phyloP scores from a whole-genome alignment of 2,329 filamentous ascomycete species.

The Beauveria rudraprayagi region DNA sequence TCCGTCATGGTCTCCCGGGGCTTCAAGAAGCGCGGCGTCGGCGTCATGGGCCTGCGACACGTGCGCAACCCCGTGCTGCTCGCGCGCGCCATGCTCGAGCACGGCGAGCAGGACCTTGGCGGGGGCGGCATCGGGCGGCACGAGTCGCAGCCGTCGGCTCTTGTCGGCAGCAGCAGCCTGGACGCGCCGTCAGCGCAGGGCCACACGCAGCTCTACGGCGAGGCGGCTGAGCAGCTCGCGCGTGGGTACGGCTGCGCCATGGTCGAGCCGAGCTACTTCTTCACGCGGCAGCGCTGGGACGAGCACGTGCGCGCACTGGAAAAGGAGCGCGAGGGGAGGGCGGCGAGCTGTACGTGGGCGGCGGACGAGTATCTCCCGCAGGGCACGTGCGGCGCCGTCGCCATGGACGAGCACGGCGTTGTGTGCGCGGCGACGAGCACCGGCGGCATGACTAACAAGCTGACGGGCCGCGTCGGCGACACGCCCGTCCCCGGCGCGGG shows the following conservation, averaged over 20 bases:
- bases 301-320: slow-evolving; percentile 58
- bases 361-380: slow-evolving; percentile 64
- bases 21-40: slow-evolving; percentile 66
- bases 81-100: slow-evolving; percentile 61
- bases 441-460: slow-evolving; percentile 82
- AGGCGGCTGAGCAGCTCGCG: slow-evolving; percentile 62
- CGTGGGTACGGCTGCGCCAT: slow-evolving; percentile 60
- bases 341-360: slow-evolving; percentile 41
- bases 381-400: slow-evolving; percentile 78
- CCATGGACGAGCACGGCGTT: slow-evolving; percentile 66
- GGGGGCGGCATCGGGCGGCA: slow-evolving; percentile 25
- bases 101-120: slow-evolving; percentile 54
- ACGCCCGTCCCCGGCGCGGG: slow-evolving; percentile 78
- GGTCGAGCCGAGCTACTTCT: slow-evolving; percentile 66
- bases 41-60: slow-evolving; percentile 62
- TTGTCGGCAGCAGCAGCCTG: slow-evolving; percentile 13
- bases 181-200: slow-evolving; percentile 52
- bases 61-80: slow-evolving; percentile 77
- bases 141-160: slow-evolving; percentile 1
- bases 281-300: slow-evolving; percentile 69
- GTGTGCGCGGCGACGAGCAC: slow-evolving; percentile 61
- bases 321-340: slow-evolving; percentile 16
- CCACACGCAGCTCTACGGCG: slow-evolving; percentile 62
- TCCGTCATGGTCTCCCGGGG: slow-evolving; percentile 76
- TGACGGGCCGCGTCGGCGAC: slow-evolving; percentile 77